Evolutionary conservation across 2,329 filamentous ascomycete species (phyloP).

Genomic region (Phialophora verrucosa): DNA sequence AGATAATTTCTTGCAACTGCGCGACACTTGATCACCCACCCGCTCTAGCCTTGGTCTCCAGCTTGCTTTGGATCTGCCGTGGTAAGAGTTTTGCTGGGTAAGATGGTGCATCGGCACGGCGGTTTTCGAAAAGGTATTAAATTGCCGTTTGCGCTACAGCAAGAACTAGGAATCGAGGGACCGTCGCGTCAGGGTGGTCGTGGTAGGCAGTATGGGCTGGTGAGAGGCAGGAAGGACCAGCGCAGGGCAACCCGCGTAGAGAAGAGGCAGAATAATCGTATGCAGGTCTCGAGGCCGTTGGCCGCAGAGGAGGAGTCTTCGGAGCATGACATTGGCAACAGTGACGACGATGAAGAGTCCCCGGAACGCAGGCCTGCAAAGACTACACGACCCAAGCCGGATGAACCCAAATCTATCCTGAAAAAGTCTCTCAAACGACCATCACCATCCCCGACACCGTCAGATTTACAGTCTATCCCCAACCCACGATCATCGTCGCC

Average conservation of each 20-base stretch:
- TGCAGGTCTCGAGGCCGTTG: constrained; percentile 27
- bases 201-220: constrained; percentile 28
- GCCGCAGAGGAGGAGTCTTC: constrained; percentile 39
- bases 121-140: constrained; percentile 27
- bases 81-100: neutral
- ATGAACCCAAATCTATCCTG: constrained; percentile 45
- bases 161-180: constrained; percentile 39
- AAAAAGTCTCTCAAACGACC: constrained; percentile 42
- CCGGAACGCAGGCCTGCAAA: neutral
- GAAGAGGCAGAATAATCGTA: constrained; percentile 56
- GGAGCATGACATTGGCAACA: constrained; percentile 43
- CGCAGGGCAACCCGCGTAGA: constrained; percentile 69
- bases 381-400: constrained; percentile 28
- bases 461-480: constrained; percentile 20
- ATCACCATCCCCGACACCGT: constrained; percentile 22
- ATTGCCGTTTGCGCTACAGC: constrained; percentile 36
- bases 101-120: constrained; percentile 28
- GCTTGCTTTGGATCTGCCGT: neutral
- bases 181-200: constrained; percentile 38
- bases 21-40: neutral
- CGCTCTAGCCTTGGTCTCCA: neutral
- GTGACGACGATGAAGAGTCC: constrained; percentile 35
- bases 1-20: constrained; percentile 13
- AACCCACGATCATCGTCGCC: constrained; percentile 36
- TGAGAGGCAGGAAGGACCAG: constrained; percentile 64